Evolutionary conservation across 2,329 filamentous ascomycete species (phyloP).

Genomic region (Fusarium neocosmosporiellum): DNA sequence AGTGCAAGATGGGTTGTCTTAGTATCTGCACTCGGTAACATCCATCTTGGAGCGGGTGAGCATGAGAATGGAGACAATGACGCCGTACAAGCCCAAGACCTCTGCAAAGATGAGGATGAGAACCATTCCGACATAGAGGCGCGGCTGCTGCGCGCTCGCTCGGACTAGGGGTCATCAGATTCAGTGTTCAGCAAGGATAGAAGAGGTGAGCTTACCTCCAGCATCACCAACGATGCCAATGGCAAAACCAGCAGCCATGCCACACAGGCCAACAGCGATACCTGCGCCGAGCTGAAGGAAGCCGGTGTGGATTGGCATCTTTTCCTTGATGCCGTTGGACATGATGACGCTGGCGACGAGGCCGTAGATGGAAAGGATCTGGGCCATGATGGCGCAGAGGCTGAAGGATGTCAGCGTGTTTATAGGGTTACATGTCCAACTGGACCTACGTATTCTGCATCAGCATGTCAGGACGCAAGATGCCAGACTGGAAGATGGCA

Average conservation of each 20-base stretch:
- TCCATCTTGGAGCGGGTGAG: conserved; percentile 55
- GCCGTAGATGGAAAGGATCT: conserved; percentile 61
- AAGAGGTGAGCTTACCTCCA: conserved; percentile 47
- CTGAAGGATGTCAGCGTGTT: conserved; percentile 32
- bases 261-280: conserved; percentile 56
- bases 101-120: conserved; percentile 61
- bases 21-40: conserved; percentile 53
- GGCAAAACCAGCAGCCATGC: conserved; percentile 58
- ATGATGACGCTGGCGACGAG: conserved; percentile 59
- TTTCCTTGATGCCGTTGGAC: conserved; percentile 52
- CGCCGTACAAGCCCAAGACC: conserved; percentile 58
- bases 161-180: conserved; percentile 48
- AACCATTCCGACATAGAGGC: conserved; percentile 60
- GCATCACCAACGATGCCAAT: conserved; percentile 60
- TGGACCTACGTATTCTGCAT: conserved; percentile 54
- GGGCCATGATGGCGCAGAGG: conserved; percentile 59
- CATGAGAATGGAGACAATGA: conserved; percentile 62
- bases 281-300: conserved; percentile 59
- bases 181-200: background rate
- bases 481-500: conserved; percentile 57
- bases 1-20: conserved; percentile 3
- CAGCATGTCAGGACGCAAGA: conserved; percentile 57
- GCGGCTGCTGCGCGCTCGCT: conserved; percentile 59
- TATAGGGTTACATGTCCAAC: background rate
- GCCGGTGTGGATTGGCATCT: conserved; percentile 56